Evolutionary conservation across 768 basidiomycete genomes (phyloP), one percentile per base, ranked within the genome.

Genomic region (Leucosporidium scottii): DNA sequence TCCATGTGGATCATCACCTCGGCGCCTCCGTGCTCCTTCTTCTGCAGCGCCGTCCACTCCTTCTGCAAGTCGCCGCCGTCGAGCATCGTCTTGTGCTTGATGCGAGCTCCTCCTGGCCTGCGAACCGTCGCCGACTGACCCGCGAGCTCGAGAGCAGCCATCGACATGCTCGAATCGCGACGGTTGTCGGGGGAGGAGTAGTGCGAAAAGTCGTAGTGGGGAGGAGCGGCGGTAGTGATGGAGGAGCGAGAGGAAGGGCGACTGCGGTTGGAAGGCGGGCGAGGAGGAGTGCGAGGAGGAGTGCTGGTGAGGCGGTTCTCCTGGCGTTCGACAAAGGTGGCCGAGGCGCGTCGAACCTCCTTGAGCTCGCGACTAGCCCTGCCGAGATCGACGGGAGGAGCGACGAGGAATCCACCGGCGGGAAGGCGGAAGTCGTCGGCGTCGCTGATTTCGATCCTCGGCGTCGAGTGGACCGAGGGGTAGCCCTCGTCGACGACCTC

Each of bases 21-120:
- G 12, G 30, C 49, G 25, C 10, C 56, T 10, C 25, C 54, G 21
- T 47, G 18, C 36, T 36, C 25, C 20, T 49, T 27, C 18, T 54
- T 50, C 39, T 51, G 30, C 13, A 23, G 20, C 50, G 5, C 28
- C 30, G 20, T 70, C 68, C 67, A 72, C 74, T 73, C 75, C 49
- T 58, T 28, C 28, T 74, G 74, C 6, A 72, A 66, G 18, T 71
- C 70, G 53, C 84, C 83, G 75, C 85, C 83, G 31, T 78, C 75
- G 47, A 30, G 27, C 56, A 54, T 48, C 61, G 64, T 62, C 50
- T 62, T 28, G 54, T 68, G 70, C 48, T 67, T 67, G 63, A 68
- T 54, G 30, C 70, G 70, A 10, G n/a, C 4, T 5, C 61, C 53
- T 1, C 55, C 54, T 2, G 71, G 30, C 23, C 66, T 59, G 23